Conservation (phyloP, 352 stramenopile species). For the Pythium folliculosum region DNA sequence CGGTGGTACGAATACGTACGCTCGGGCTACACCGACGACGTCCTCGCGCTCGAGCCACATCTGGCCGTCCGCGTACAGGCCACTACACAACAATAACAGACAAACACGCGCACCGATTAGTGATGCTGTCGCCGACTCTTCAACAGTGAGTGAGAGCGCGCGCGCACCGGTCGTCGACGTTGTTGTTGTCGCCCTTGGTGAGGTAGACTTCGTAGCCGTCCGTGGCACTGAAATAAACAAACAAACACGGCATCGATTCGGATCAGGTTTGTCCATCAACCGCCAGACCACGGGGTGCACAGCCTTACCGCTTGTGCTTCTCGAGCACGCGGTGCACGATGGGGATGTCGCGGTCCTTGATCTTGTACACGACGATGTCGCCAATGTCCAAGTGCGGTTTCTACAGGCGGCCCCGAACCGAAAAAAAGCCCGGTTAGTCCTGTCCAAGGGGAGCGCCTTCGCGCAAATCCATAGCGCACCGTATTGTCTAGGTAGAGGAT, state of each 20-base stretch:
- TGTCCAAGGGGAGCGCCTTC: neutral
- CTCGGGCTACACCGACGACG: constrained; percentile 96
- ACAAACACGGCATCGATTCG: neutral
- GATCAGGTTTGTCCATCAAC: neutral
- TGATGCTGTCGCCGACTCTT: neutral
- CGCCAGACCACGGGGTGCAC: too few species aligned
- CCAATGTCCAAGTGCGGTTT: constrained; percentile 82
- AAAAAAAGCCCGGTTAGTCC: neutral
- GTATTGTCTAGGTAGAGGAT: constrained; percentile 99
- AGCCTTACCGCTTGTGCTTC: constrained; percentile 88
- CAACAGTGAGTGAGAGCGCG: neutral
- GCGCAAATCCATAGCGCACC: constrained; percentile 23
- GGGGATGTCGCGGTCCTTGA: constrained; percentile 98
- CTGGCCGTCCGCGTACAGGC: constrained; percentile 97
- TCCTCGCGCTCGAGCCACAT: constrained; percentile 98
- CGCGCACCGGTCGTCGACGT: constrained; percentile 94
- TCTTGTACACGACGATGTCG: constrained; percentile 96
- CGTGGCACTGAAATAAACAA: constrained; percentile 48
- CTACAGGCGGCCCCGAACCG: constrained; percentile 21
- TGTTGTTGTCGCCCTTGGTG: constrained; percentile 99
- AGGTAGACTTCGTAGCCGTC: constrained; percentile 94
- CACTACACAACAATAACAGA: constrained; percentile 38
- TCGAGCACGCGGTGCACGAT: constrained; percentile 99
- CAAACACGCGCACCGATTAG: neutral
- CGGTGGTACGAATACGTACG: constrained; percentile 42